A percentile compares a stretch with the other conserved stretches of the same genome.
Conservation (phyloP, 2,329 filamentous ascomycete genomes). For the Colletotrichum sp. region DNA sequence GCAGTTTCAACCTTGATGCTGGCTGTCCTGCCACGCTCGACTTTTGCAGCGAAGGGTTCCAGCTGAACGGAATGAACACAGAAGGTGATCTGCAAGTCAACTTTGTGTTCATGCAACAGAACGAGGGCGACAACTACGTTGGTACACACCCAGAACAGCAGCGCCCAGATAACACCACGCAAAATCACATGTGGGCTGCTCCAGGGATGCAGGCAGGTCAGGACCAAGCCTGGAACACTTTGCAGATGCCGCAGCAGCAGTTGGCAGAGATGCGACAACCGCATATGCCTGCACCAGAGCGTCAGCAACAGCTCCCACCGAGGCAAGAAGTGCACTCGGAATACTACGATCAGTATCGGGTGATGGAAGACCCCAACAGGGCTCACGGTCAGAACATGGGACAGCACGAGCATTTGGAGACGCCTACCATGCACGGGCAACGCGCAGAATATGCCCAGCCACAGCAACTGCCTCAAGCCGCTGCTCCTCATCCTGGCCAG, state of each 20-base stretch:
- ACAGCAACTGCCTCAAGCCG: background rate
- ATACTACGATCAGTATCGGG: slow-evolving; percentile 10
- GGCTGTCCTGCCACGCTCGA: background rate
- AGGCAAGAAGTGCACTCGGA: background rate
- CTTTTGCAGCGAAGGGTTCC: background rate
- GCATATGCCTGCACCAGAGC: slow-evolving; percentile 3
- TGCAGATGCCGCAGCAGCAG: slow-evolving; percentile 11
- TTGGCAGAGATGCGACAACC: slow-evolving; percentile 7
- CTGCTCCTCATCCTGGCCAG: background rate
- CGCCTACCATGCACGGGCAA: background rate
- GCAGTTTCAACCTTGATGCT: background rate
- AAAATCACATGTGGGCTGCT: slow-evolving; percentile 7
- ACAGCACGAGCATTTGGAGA: background rate
- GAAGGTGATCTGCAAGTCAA: slow-evolving; percentile 13
- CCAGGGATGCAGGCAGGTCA: background rate
- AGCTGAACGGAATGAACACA: background rate
- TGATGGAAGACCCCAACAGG: slow-evolving; percentile 1
- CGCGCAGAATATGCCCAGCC: background rate
- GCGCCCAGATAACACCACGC: background rate
- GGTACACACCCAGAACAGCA: slow-evolving; percentile 3
- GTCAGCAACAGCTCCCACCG: background rate
- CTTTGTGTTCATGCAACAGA: slow-evolving; percentile 11
- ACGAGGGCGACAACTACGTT: background rate
- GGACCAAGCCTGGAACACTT: slow-evolving; percentile 4
- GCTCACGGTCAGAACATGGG: background rate